phyloP scores from a whole-genome alignment of 208 protist species.

The Porcisia hertigi region DNA sequence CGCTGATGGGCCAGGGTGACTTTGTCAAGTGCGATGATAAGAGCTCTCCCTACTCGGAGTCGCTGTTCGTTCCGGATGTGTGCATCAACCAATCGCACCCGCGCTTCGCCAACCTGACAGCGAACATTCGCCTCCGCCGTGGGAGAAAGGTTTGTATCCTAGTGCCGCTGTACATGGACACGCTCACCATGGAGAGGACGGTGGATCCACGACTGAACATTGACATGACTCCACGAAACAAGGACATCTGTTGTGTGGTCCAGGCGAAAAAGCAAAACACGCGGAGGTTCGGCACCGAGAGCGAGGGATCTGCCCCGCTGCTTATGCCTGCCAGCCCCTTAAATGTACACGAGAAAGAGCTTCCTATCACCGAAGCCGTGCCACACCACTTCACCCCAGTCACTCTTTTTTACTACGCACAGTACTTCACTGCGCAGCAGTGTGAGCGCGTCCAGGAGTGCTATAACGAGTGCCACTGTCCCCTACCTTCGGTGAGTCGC shows the following conservation, averaged over 20 bases:
- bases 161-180: conserved; percentile 96
- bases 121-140: conserved; percentile 95
- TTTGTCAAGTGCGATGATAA: conserved; percentile 36
- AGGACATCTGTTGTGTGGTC: conserved; percentile 72
- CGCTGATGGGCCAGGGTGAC: conserved; percentile 91
- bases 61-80: conserved; percentile 96
- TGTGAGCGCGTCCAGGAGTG: conserved; percentile 71
- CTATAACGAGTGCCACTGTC: conserved; percentile 83
- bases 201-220: conserved; percentile 86
- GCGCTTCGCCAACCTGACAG: conserved; percentile 96
- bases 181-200: conserved; percentile 78
- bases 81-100: conserved; percentile 97
- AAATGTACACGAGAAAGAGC: conserved; percentile 37
- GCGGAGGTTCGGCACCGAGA: conserved; percentile 41
- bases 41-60: conserved; percentile 76
- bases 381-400: conserved; percentile 83
- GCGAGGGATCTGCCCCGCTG: neutral
- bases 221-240: conserved; percentile 70
- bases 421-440: conserved; percentile 83
- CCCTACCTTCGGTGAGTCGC: conserved; percentile 81
- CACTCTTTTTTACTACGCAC: conserved; percentile 91
- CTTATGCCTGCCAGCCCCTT: conserved; percentile 15
- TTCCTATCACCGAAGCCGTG: conserved; percentile 52
- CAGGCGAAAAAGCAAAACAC: conserved; percentile 42
- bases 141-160: conserved; percentile 96